phyloP scores from a whole-genome alignment of 2,329 filamentous ascomycete genomes.

The Penicillium sp. region DNA sequence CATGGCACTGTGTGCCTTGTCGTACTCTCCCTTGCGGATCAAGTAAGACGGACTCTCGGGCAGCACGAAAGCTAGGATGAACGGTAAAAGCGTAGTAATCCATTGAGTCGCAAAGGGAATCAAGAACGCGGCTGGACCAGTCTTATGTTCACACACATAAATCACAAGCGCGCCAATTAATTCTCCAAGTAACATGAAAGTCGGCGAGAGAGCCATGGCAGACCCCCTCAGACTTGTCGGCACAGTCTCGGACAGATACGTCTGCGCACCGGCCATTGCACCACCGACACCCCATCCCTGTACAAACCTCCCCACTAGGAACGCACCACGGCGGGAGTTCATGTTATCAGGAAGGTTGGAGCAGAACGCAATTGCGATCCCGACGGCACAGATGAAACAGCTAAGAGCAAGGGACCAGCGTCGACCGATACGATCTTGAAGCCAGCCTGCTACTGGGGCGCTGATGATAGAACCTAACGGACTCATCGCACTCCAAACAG shows the following conservation, averaged over 20 bases:
- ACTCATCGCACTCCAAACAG: conserved; percentile 45
- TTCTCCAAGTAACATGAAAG: conserved; percentile 51
- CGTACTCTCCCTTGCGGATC: conserved; percentile 42
- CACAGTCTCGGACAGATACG: conserved; percentile 53
- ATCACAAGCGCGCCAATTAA: conserved; percentile 48
- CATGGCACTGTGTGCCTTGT: conserved; percentile 44
- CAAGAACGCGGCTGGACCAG: conserved; percentile 30
- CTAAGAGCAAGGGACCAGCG: conserved; percentile 37
- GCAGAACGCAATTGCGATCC: conserved; percentile 37
- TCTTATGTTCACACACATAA: conserved; percentile 31
- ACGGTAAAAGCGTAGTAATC: conserved; percentile 38
- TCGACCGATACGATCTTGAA: conserved; percentile 44
- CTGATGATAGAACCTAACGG: conserved; percentile 43
- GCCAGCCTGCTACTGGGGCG: conserved; percentile 37
- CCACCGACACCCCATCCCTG: conserved; percentile 49
- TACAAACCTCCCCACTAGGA: conserved; percentile 48
- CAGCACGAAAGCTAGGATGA: conserved; percentile 46
- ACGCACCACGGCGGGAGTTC: conserved; percentile 36
- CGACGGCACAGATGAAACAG: conserved; percentile 38
- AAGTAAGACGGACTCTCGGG: conserved; percentile 54
- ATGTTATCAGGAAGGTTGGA: conserved; percentile 31
- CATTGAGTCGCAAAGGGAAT: conserved; percentile 27
- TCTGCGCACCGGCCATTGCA: conserved; percentile 45
- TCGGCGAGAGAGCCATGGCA: conserved; percentile 50
- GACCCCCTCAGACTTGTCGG: conserved; percentile 48